phyloP scores from a whole-genome alignment of 2,329 filamentous ascomycete species.

The Stachybotrys echinatus region DNA sequence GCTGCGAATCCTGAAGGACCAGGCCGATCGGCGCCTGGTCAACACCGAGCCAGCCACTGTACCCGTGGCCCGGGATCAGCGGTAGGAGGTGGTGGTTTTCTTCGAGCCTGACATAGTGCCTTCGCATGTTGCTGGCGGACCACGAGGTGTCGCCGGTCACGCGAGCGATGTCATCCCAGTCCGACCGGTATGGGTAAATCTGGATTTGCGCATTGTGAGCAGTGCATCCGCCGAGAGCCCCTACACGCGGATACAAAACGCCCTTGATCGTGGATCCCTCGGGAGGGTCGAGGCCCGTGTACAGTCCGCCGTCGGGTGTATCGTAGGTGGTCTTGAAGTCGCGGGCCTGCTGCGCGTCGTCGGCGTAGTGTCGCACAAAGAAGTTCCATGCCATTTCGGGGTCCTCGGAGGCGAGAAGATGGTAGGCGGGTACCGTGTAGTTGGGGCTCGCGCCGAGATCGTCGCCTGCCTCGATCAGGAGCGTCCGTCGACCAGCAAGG shows the following conservation, averaged over 20 bases:
- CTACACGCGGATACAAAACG: constrained; percentile 52
- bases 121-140: constrained; percentile 50
- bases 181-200: constrained; percentile 45
- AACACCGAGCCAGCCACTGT: constrained; percentile 50
- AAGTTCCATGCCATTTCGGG: constrained; percentile 51
- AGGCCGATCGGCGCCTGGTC: constrained; percentile 44
- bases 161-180: constrained; percentile 46
- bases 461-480: constrained; percentile 57
- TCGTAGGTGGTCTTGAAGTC: constrained; percentile 53
- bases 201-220: constrained; percentile 50
- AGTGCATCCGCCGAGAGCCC: constrained; percentile 51
- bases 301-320: constrained; percentile 41
- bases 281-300: constrained; percentile 48
- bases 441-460: constrained; percentile 44
- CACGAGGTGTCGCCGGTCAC: constrained; percentile 53
- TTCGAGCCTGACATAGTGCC: constrained; percentile 50
- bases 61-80: constrained; percentile 45
- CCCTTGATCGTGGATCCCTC: constrained; percentile 45
- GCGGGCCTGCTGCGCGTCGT: constrained; percentile 40
- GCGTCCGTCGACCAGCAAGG: constrained; percentile 51
- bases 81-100: constrained; percentile 44
- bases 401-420: constrained; percentile 45
- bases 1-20: constrained; percentile 44
- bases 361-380: constrained; percentile 52
- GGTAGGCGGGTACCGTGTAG: constrained; percentile 46